Conservation (phyloP, 345 rosid species). For the Linum lewisii region DNA sequence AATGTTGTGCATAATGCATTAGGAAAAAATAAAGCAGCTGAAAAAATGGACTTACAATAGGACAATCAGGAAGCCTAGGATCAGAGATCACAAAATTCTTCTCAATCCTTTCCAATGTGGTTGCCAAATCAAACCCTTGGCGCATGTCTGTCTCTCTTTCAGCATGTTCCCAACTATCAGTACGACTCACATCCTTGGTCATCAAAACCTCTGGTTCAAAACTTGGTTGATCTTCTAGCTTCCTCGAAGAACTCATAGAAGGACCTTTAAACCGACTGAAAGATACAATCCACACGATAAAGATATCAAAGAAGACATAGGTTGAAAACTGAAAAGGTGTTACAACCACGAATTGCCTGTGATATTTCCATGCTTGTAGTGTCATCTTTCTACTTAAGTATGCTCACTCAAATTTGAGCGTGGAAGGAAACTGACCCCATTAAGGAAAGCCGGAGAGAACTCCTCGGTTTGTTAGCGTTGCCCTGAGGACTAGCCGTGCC, state of each 20-base stretch:
- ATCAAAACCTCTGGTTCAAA: constrained; percentile 56
- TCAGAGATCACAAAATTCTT: constrained; percentile 93
- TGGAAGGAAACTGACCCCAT: constrained; percentile 38
- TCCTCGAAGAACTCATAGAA: constrained; percentile 34
- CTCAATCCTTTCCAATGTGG: constrained; percentile 91
- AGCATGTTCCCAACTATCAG: constrained; percentile 50
- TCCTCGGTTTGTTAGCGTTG: constrained; percentile 34
- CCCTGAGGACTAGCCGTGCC: constrained; percentile 18
- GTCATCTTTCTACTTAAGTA: no score
- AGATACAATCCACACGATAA: constrained; percentile 1
- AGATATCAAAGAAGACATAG: background rate
- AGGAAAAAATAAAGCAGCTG: background rate
- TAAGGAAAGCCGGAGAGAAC: constrained; percentile 49
- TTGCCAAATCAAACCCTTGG: constrained; percentile 92
- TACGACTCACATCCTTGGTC: constrained; percentile 54
- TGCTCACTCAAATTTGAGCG: background rate
- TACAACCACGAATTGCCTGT: background rate
- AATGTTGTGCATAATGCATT: no score
- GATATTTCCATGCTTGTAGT: background rate
- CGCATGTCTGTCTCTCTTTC: constrained; percentile 74
- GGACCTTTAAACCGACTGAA: constrained; percentile 45
- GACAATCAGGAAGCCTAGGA: constrained; percentile 94
- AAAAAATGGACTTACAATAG: constrained; percentile 62
- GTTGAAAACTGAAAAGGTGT: background rate
- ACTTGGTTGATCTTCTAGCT: constrained; percentile 33